Base-by-base conservation (phyloP, 352 stramenopile species). In the Phytopythium montanum region DNA sequence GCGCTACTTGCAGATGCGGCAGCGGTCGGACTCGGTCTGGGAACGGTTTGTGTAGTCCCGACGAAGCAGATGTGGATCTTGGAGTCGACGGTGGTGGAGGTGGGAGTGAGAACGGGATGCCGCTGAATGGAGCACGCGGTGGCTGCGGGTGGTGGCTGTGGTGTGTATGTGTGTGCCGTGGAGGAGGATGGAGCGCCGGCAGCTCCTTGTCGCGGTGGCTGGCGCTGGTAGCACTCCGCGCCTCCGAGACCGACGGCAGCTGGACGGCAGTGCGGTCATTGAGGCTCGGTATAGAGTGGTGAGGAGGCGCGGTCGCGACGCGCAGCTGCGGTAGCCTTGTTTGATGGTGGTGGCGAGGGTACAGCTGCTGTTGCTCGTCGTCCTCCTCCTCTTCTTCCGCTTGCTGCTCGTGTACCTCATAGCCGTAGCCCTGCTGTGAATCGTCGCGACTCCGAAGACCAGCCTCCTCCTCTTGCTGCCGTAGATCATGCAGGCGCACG, bases 1-100 rank as follows among this genome's bases (percentile, higher is more conserved):
- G 72, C 57, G 83, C 65, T 38, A 85, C 66, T 54, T 84, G 74
- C 19, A 87, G 63, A 60, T 87, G 75, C 56, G 77, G 75, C 28
- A 87, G 60, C 49, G 68, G 73, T n/a, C 64, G 64, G 3, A 76
- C 72, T 6, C 69, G 60, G 23, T 86, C 71, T 7, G 52, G 16
- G 25, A 71, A 65, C 39, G 39, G 23, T 19, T 63, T 62, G 36
- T 60, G 48, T 25, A 73, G 67, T 5, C 23, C 76, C 0, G 38
- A 66, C 31, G 56, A 45, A 16, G 61, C 56, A 38, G 70, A 57
- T 5, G 31, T 8, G 13, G 60, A 46, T 10, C 45, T 25, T 1
- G 52, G 58, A 1, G 44, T 5, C 39, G 39, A 6, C 6, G 65
- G 62, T 19, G 71, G 62, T 6, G 61, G 59, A 21, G 71, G 68